A percentile compares a stretch with the other conserved stretches of the same genome.
Evolutionary conservation across 495 filamentous ascomycete species (phyloP).

Genomic region (Chaetomidium leptoderma): DNA sequence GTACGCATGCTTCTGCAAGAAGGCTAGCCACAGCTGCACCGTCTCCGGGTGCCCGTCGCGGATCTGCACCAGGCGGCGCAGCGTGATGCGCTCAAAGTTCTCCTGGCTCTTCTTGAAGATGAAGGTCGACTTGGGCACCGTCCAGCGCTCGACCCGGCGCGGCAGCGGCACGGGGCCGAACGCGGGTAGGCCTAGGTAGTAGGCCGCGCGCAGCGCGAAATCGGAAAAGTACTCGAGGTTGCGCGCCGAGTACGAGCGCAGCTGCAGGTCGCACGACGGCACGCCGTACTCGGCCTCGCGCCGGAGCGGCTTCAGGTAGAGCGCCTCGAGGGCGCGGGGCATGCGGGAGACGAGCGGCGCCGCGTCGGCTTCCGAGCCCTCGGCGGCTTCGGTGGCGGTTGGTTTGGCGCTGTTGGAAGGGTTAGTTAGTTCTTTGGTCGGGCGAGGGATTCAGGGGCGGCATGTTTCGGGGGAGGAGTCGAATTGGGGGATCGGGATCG

Average conservation of each 20-base stretch:
- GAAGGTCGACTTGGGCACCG: slow-evolving; percentile 83
- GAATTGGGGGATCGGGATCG: background rate
- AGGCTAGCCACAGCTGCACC: slow-evolving; percentile 87
- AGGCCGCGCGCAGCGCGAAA: slow-evolving; percentile 90
- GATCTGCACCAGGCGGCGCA: slow-evolving; percentile 85
- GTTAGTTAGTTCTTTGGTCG: slow-evolving; percentile 4
- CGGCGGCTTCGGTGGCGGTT: background rate
- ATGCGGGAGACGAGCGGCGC: slow-evolving; percentile 25
- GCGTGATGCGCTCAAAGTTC: slow-evolving; percentile 90
- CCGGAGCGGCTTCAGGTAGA: slow-evolving; percentile 81
- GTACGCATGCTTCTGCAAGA: slow-evolving; percentile 82
- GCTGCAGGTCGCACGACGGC: slow-evolving; percentile 82
- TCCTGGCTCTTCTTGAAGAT: slow-evolving; percentile 96
- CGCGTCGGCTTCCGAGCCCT: background rate
- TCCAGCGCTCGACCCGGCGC: slow-evolving; percentile 83
- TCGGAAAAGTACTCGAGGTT: slow-evolving; percentile 94
- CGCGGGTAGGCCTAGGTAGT: slow-evolving; percentile 84
- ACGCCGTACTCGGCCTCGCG: slow-evolving; percentile 67
- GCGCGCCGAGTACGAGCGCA: slow-evolving; percentile 84
- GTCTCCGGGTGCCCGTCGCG: slow-evolving; percentile 85
- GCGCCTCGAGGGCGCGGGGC: slow-evolving; percentile 54
- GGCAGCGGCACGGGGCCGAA: slow-evolving; percentile 87
- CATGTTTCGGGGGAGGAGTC: background rate
- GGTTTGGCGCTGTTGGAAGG: background rate
- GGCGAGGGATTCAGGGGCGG: background rate